A percentile compares a stretch with the other conserved stretches of the same genome.
These are phyloP conservation scores for Deuterostichococcus epilithicus DNA, from an alignment of 139 green algal species.

Conservation along the genomic window DNA sequence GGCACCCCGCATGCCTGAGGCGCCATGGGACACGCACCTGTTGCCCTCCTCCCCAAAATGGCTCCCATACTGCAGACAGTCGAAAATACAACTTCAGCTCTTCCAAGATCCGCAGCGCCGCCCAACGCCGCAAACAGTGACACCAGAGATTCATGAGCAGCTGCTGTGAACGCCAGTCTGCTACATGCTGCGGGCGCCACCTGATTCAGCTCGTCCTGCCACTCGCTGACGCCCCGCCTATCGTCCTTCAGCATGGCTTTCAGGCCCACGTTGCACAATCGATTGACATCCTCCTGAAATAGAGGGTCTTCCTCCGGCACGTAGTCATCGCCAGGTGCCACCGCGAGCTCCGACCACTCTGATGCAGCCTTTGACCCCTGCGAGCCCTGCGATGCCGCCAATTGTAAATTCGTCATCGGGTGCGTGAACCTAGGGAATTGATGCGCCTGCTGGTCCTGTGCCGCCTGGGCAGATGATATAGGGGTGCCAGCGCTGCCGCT, in stretches of 20 bases:
- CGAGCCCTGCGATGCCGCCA: conserved; percentile 3
- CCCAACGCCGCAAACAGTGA: not conserved
- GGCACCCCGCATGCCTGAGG: no score
- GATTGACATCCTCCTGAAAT: not conserved
- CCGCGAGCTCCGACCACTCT: not conserved
- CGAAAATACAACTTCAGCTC: not conserved
- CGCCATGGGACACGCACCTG: no score
- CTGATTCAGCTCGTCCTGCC: not conserved
- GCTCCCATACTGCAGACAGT: not conserved
- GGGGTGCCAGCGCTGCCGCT: no score
- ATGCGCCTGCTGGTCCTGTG: no score
- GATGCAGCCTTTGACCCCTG: not conserved
- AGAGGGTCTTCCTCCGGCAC: not conserved
- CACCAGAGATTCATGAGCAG: not conserved
- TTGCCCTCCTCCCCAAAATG: not conserved
- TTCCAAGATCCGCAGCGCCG: not conserved
- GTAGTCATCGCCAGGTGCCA: not conserved
- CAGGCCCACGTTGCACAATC: conserved; percentile 4
- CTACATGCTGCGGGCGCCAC: not conserved
- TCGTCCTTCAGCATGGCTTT: conserved; percentile 3
- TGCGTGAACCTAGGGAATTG: no score
- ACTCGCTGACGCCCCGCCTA: not conserved
- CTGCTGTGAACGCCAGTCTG: not conserved
- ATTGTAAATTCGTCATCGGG: not conserved
- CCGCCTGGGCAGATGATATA: no score